Conservation (phyloP, 164 flowering plant genomes). For the Litsea cubeba region DNA sequence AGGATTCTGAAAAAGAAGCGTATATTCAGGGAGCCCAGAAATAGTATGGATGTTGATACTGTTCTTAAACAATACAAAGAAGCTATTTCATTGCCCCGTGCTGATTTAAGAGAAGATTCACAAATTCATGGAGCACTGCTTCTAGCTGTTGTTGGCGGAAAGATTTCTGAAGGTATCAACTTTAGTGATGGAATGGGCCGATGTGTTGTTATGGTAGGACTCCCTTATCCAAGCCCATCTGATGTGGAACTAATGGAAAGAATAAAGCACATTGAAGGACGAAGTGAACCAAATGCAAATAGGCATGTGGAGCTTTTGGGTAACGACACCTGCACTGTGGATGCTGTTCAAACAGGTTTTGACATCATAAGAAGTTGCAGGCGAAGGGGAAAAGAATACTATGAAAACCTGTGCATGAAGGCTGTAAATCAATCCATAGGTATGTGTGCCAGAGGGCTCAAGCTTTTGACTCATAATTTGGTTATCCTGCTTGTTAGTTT, state of each 20-base stretch:
- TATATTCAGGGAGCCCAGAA: constrained; percentile 87
- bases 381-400: constrained; percentile 82
- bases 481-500: not conserved
- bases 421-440: constrained; percentile 98
- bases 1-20: constrained; percentile 80
- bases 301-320: constrained; percentile 8
- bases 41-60: constrained; percentile 54
- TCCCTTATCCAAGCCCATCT: constrained; percentile 93
- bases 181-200: constrained; percentile 97
- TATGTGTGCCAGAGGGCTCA: constrained; percentile 22
- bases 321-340: constrained; percentile 26
- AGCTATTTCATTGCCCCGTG: constrained; percentile 32
- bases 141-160: constrained; percentile 94
- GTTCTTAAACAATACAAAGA: constrained; percentile 81
- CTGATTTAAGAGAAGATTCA: constrained; percentile 22
- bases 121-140: constrained; percentile 66
- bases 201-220: constrained; percentile 95
- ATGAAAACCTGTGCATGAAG: constrained; percentile 98
- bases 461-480: not conserved
- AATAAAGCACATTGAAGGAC: constrained; percentile 79
- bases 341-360: constrained; percentile 52
- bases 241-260: constrained; percentile 85
- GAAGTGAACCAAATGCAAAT: constrained; percentile 28
- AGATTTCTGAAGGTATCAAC: constrained; percentile 95
- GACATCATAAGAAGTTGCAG: constrained; percentile 71